Conservation (phyloP, 441 rosid genomes). For the Kokia cookei region DNA sequence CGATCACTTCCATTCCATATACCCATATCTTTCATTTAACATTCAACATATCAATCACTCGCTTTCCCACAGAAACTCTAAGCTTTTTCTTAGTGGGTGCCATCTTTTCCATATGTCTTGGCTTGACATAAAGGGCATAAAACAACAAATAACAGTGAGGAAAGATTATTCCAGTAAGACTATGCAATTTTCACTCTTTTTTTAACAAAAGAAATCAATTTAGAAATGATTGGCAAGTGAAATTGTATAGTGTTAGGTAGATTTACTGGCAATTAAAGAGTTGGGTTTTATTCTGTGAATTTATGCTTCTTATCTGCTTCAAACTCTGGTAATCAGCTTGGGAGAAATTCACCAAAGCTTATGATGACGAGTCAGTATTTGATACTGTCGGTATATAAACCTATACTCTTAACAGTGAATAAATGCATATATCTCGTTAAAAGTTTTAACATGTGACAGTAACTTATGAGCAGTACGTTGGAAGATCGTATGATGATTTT, state of each 20-base stretch:
- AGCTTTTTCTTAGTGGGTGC: slow-evolving; percentile 9
- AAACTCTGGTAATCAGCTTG: neutral
- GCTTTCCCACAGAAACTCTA: neutral
- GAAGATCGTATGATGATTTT: slow-evolving; percentile 15
- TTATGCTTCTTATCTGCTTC: too few species aligned
- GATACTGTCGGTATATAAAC: too few species aligned
- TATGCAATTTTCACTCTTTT: neutral
- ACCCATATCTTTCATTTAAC: slow-evolving; percentile 11
- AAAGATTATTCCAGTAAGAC: neutral
- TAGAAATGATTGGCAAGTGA: neutral
- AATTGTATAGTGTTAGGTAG: neutral
- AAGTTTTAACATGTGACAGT: neutral
- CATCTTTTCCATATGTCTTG: slow-evolving; percentile 6
- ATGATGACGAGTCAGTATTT: neutral
- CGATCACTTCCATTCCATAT: slow-evolving; percentile 26
- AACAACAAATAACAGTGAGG: neutral
- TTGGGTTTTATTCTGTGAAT: too few species aligned
- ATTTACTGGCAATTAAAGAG: neutral
- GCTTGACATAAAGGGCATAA: slow-evolving; percentile 16
- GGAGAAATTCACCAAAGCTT: neutral
- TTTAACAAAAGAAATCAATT: neutral
- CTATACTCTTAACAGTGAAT: too few species aligned
- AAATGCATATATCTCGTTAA: neutral
- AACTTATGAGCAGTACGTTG: slow-evolving; percentile 7
- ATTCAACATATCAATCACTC: slow-evolving; percentile 23